Evolutionary conservation across 306 rosid genomes (phyloP).

Genomic region (Albizia julibrissin): DNA sequence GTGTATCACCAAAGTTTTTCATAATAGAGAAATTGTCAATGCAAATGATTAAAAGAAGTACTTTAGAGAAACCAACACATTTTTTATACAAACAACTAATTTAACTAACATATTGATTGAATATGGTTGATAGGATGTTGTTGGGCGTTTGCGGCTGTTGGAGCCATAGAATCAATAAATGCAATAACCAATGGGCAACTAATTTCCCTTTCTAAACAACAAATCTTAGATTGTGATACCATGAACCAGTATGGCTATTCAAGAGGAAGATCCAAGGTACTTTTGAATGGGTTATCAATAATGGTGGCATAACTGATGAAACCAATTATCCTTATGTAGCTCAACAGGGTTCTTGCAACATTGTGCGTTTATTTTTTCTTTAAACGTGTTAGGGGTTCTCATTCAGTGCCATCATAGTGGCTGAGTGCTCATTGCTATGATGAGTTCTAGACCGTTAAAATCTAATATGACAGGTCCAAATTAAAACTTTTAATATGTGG

Average conservation of each 20-base stretch:
- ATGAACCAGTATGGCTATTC: background rate
- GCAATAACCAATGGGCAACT: conserved; percentile 50
- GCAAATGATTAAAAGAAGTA: too few species aligned
- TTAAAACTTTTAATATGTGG: too few species aligned
- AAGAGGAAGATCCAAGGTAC: background rate
- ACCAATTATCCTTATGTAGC: background rate
- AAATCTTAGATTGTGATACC: conserved; percentile 20
- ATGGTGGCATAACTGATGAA: background rate
- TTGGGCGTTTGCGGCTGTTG: conserved; percentile 53
- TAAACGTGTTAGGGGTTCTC: background rate
- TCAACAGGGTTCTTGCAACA: background rate
- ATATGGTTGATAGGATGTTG: conserved; percentile 42
- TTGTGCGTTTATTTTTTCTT: background rate
- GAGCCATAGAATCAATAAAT: conserved; percentile 53
- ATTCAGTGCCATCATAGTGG: background rate
- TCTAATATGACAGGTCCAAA: too few species aligned
- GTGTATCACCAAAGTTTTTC: too few species aligned
- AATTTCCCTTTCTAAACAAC: conserved; percentile 53
- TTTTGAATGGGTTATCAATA: background rate
- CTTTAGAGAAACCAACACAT: too few species aligned
- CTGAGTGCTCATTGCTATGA: too few species aligned
- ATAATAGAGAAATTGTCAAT: too few species aligned
- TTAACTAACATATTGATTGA: background rate
- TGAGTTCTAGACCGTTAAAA: too few species aligned
- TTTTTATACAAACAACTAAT: too few species aligned